Evolutionary conservation across 345 rosid genomes (phyloP), one percentile per base, ranked within the genome.

Genomic region (Linum tenue): DNA sequence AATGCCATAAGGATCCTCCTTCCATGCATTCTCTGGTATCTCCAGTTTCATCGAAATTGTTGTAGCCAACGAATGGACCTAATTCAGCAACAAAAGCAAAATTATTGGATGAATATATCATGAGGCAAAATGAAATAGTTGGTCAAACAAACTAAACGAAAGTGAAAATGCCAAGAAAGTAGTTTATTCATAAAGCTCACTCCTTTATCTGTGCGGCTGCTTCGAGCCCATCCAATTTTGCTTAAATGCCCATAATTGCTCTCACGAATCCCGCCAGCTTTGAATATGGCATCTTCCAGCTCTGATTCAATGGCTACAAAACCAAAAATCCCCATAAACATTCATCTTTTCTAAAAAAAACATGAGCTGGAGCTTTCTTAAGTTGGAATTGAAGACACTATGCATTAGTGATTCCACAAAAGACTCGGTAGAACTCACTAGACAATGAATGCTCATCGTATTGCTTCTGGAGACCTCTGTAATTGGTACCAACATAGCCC

Each of bases 161-260:
- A 1, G 22, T 22, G 1, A 35, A 35, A 48, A 12, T 58, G 16
- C 42, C 42, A 14, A 44, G 43, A 15, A 11, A 3, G 53, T 55
- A 66, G 2, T 44, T n/a, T 37, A 44, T 39, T 37, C 1, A 56
- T 36, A 48, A 50, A 76, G 75, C 92, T 77, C 75, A 88, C 98
- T 79, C 98, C 97, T 86, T 92, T 90, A 76, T 92, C 95, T 2
- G 98, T 90, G 6, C 96, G 83, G 67, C 98, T 90, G 73, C 98
- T 92, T 83, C 96, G 82, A 14, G 89, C 87, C 98, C 97, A 88
- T 5, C 84, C 87, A 77, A 88, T 78, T 78, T 85, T 90, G 59
- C 86, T 74, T 71, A 90, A 76, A 84, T 90, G 78, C 65, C 96
- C 97, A 63, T 68, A 86, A 72, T 92, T 92, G 81, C 91, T 88